phyloP scores from a whole-genome alignment of 257 asterid genomes.

The Ilex asprella region DNA sequence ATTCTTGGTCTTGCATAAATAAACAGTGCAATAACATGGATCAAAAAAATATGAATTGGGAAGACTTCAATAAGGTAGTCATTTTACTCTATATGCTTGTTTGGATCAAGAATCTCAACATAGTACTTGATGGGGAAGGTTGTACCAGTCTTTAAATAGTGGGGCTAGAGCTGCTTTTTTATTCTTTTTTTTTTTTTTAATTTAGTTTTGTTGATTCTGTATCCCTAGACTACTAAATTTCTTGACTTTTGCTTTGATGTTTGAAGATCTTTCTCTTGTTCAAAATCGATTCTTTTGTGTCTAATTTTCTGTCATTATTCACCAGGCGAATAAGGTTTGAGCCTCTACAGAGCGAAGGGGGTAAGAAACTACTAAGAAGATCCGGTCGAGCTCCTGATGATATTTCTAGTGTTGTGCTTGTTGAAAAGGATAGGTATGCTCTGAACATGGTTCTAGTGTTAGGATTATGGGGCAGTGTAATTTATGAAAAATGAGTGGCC shows the following conservation, averaged over 20 bases:
- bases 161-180: no score
- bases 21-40: no score
- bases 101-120: no score
- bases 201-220: no score
- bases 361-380: slow-evolving; percentile 75
- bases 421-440: slow-evolving; percentile 66
- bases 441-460: background rate
- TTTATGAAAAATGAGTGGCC: background rate
- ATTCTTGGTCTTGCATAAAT: no score
- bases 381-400: slow-evolving; percentile 94
- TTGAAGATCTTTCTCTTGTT: background rate
- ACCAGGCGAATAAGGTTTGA: slow-evolving; percentile 79
- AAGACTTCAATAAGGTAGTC: no score
- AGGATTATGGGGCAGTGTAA: background rate
- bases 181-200: no score
- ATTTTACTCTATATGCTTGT: no score
- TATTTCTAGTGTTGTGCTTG: slow-evolving; percentile 92
- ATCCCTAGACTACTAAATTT: no score
- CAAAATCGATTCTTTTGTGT: slow-evolving; percentile 2
- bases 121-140: no score
- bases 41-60: no score
- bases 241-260: background rate
- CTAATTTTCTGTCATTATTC: slow-evolving; percentile 3
- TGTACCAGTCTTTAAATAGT: no score
- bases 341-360: slow-evolving; percentile 90